Base-by-base conservation (phyloP, 2,329 filamentous ascomycete species). In the Arachnomyces sp. region DNA sequence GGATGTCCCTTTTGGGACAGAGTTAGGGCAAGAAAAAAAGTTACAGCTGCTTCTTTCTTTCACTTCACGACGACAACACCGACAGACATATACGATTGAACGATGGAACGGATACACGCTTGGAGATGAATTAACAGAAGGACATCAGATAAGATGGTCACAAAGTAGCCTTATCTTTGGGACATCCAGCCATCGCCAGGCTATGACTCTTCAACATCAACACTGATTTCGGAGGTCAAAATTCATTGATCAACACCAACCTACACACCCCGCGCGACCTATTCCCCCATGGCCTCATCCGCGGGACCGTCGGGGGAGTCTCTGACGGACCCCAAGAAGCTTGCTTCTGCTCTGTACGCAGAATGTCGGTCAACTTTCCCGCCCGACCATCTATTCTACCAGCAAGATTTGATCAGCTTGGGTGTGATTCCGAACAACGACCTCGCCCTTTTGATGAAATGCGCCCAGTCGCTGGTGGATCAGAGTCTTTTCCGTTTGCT, bases 401-500 rank as follows among this genome's bases (percentile, higher is more conserved):
- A 71, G 47, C 56, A 67, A 30, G 68, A 71, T 44, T 55, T 72
- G 2, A 47, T 70, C 25, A 51, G 54, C 15, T 49, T 70, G 38
- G 59, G 57, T 18, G 49, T 72, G 25, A 60, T 71, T 31, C 65
- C 66, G 3, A 63, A 66, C 28, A 58, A 61, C 43, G 65, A 68
- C 38, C 43, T 69, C 12, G 44, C 56, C 11, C 51, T 67, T 28
- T 58, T 72, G 31, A 53, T 70, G 37, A 54, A 63, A 50, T 67
- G 64, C 47, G 61, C 65, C 18, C 64, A 70, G 47, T 54, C 58
- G 32, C 60, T 72, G 14, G 64, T 69, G 31, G 58, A 68, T 43
- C 61, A 67, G 44, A 65, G 66, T 46, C 58, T 70, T 18, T 65
- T 72, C 40, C 65, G 66, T 41, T 52, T 70, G 8, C 61, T 68